Base-by-base conservation (phyloP, 164 flowering plant species). In the Tetrastigma voinierianum region DNA sequence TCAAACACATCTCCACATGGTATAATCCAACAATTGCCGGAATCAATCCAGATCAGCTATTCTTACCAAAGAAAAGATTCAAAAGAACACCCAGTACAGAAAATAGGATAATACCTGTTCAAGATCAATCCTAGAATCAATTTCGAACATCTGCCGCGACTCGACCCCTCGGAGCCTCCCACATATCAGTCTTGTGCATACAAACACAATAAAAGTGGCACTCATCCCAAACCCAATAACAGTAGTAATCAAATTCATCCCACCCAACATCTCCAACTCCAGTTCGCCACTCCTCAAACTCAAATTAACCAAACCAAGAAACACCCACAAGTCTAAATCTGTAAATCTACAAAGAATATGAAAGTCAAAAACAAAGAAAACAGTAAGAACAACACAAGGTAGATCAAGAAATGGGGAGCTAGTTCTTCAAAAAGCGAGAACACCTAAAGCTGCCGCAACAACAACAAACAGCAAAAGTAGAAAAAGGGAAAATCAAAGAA, bases 161-260 rank as follows among this genome's bases (percentile, higher is more conserved):
- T 79, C 85, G 0, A 57, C 67, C 10, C 77, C 40, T 12, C 88
- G 81, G 2, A 84, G 67, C 75, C 97, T 82, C 61, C 91, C 85
- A 69, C 95, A 91, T 51, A 87, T 83, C 19, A 91, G 76, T 74
- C 93, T 82, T 10, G 91, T 76, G 72, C 95, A 89, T 8, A 91
- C 80, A 75, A 89, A 91, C 63, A 87, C 82, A 59, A 89, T 87
- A 69, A 91, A 91, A 55, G 88, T 81, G 1, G 87, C 88, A 71
- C 95, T 87, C 91, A 91, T 83, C 54, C 83, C 93, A 72, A 91
- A 91, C 47, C 95, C 97, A 62, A 89, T 85, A 59, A 87, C 80
- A 7, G 94, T 85, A 43, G 90, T 87, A 23, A 89, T 75, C 74
- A 86, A 74, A 71, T 91, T 87, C 86, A 85, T 83, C 9, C 85